These are phyloP conservation scores for Acarospora socialis DNA, from an alignment of 2,329 filamentous ascomycete genomes.

Conservation along the genomic window DNA sequence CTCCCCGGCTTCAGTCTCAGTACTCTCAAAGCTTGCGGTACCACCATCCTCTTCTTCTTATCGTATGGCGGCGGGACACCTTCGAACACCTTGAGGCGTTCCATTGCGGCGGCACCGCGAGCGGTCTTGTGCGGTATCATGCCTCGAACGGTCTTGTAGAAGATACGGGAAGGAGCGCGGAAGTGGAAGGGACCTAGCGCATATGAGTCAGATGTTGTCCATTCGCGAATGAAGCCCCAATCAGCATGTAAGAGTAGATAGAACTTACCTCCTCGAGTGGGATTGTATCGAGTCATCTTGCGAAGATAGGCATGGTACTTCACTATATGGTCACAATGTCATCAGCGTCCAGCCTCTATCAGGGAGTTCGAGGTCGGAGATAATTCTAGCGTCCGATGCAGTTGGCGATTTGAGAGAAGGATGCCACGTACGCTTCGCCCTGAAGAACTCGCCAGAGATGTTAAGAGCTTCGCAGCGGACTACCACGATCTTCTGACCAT, in stretches of 20 bases:
- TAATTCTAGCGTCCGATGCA: no score
- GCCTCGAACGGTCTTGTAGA: constrained; percentile 99
- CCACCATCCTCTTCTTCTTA: constrained; percentile 99
- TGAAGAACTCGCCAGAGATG: constrained; percentile 99
- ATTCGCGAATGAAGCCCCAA: constrained; percentile 5
- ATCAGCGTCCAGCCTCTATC: constrained; percentile 31
- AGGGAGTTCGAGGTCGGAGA: constrained; percentile 10
- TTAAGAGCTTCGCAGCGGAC: constrained; percentile 98
- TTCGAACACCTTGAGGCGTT: constrained; percentile 99
- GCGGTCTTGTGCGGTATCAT: constrained; percentile 99
- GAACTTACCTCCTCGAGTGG: constrained; percentile 82
- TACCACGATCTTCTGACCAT: constrained; percentile 97
- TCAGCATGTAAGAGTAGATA: constrained; percentile 9
- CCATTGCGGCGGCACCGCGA: constrained; percentile 87
- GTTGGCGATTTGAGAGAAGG: no score
- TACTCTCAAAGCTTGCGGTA: constrained; percentile 93
- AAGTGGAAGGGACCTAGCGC: constrained; percentile 91
- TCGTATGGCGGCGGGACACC: constrained; percentile 97
- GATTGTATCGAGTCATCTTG: constrained; percentile 99
- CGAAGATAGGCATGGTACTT: constrained; percentile 99
- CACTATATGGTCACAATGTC: constrained; percentile 46
- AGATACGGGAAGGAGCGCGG: constrained; percentile 97
- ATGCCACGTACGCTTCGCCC: constrained; percentile 96
- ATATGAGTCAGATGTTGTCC: constrained; percentile 22
- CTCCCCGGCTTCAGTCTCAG: constrained; percentile 95